These are phyloP conservation scores for Saccharum spontaneum DNA, from an alignment of 176 grass and related monocot genomes.

Conservation along the genomic window DNA sequence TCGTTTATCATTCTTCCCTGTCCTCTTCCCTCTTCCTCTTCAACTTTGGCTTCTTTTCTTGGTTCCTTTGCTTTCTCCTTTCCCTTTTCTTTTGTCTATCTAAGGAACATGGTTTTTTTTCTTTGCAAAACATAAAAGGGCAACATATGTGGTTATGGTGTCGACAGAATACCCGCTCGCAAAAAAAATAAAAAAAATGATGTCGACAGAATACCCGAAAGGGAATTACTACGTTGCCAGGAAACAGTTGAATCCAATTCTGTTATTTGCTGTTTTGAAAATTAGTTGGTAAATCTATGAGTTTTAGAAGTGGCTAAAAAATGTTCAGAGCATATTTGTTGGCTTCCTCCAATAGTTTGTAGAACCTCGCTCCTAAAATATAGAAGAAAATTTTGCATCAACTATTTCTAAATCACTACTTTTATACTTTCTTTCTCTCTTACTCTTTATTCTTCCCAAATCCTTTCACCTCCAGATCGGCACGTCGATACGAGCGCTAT, in stretches of 20 bases:
- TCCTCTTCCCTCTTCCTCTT: neutral
- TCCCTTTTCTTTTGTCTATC: neutral
- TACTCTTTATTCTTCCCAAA: too few relatives aligned
- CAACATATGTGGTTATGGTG: neutral
- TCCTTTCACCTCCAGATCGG: too few relatives aligned
- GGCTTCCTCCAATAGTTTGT: too few relatives aligned
- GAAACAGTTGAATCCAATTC: neutral
- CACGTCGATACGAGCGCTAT: too few relatives aligned
- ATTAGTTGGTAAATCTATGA: too few relatives aligned
- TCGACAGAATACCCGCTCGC: neutral
- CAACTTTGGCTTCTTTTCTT: neutral
- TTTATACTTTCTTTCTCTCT: too few relatives aligned
- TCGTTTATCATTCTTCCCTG: neutral
- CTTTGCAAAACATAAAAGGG: neutral
- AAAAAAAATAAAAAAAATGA: too few relatives aligned
- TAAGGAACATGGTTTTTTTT: neutral
- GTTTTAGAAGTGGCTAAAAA: too few relatives aligned
- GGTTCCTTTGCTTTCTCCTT: neutral
- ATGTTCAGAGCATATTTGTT: too few relatives aligned
- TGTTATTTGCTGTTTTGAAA: neutral
- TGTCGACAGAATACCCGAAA: neutral
- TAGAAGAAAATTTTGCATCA: too few relatives aligned
- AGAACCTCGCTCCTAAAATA: too few relatives aligned
- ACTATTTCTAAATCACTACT: too few relatives aligned
- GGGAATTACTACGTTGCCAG: neutral